Percentiles rank a stretch among this genome's conserved stretches.
Evolutionary conservation across 1,284 basidiomycete species (phyloP).

Genomic region (Lentinus polychrous): DNA sequence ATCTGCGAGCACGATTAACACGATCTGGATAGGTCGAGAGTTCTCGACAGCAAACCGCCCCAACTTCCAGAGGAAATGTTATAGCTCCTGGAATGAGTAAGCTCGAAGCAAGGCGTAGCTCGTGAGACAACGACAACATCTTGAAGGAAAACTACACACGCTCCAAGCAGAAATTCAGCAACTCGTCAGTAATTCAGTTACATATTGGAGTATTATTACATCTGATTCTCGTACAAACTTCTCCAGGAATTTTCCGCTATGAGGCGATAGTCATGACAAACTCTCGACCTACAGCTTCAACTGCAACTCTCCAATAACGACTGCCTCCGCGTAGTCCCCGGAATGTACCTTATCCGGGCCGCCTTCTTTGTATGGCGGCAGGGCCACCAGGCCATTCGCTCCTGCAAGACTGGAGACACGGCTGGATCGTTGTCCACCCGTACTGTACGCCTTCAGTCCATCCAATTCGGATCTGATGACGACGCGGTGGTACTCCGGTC

Average conservation of each 20-base stretch:
- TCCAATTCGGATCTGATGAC: conserved; percentile 40
- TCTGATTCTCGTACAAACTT: not conserved
- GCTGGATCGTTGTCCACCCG: conserved; percentile 81
- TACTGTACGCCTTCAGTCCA: conserved; percentile 63
- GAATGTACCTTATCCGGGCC: conserved; percentile 35
- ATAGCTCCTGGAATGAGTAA: conserved; percentile 55
- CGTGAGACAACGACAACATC: conserved; percentile 52
- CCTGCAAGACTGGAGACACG: conserved; percentile 70
- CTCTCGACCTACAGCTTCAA: conserved; percentile 8
- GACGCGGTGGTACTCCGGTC: conserved; percentile 81
- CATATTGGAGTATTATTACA: not conserved
- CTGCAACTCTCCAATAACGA: conserved; percentile 65
- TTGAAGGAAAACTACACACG: conserved; percentile 47
- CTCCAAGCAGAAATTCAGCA: conserved; percentile 54
- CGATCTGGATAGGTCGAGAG: conserved; percentile 39
- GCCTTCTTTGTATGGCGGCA: conserved; percentile 43
- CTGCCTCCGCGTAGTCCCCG: conserved; percentile 49
- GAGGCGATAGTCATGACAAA: conserved; percentile 12
- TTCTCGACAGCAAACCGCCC: conserved; percentile 36
- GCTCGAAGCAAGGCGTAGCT: conserved; percentile 55
- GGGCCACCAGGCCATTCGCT: conserved; percentile 70
- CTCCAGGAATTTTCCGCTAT: conserved; percentile 20
- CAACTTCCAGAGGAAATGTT: conserved; percentile 28
- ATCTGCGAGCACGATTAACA: not conserved
- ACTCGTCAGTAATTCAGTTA: conserved; percentile 35